Base-by-base conservation (phyloP, 495 filamentous ascomycete species). In the Aspergillus indologenus region DNA sequence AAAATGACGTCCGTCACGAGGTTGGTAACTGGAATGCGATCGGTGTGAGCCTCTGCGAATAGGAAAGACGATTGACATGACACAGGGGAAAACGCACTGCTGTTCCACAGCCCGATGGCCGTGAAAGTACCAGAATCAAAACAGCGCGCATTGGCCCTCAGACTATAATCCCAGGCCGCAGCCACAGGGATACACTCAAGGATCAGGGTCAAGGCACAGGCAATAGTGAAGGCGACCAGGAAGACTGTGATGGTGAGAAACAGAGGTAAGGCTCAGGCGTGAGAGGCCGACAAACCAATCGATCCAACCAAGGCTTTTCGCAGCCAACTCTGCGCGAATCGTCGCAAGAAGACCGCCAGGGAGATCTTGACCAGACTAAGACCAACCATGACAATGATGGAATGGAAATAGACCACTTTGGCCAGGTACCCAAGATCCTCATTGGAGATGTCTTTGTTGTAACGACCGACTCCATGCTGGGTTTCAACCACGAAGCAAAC, bases 311-410 rank as follows among this genome's bases (percentile, higher is more conserved):
- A 66, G 26, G 60, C 57, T 45, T 63, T 74, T 56, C 76, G 77
- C 9, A 61, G 55, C 45, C 48, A 44, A 19, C 63, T 61, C 1
- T 61, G 65, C 5, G 66, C 56, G 45, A 81, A 69, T 2, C 79
- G 74, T 45, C 79, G 50, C 24, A 81, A 58, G 56, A 81, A 79
- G 17, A 81, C 58, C 1, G 75, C 78, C 51, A 81, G 71, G 42
- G 74, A 75, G 52, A 79, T 57, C 60, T 83, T 83, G 23, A 77
- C 74, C 17, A 78, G 50, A 19, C 71, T 68, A 40, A 81, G 74
- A 0, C 63, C 71, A 57, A 67, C n/a, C 49, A 67, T 59, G 5
- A 67, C 48, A 19, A 67, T 45, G 47, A 67, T 59, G 9, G 65
- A 56, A 45, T 67, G 65, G 44, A 48, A 61, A 40, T 49, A 67